Conservation (phyloP, 208 protist species). For the Wallacemonas collosoma region DNA sequence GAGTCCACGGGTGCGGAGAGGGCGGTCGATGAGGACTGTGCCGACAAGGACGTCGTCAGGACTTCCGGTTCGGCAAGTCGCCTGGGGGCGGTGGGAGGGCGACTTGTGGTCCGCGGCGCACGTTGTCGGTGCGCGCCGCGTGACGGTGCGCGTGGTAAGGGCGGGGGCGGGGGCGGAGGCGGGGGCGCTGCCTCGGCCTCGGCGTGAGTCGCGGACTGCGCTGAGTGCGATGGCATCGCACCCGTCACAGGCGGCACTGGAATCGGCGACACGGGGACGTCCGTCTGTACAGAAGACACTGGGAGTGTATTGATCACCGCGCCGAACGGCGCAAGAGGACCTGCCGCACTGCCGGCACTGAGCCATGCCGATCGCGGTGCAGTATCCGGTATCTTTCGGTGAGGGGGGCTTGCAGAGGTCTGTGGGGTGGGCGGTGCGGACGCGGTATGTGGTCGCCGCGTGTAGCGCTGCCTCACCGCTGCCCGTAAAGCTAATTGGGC, state of each 20-base stretch:
- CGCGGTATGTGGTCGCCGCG: neutral
- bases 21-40: too few species aligned
- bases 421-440: neutral
- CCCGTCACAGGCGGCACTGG: neutral
- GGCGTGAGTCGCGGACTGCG: neutral
- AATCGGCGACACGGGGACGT: too few species aligned
- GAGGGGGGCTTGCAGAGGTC: too few species aligned
- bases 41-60: too few species aligned
- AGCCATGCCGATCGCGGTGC: conserved; percentile 10
- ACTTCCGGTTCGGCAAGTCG: too few species aligned
- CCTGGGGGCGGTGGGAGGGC: too few species aligned
- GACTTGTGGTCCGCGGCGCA: too few species aligned
- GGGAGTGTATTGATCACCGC: too few species aligned
- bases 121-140: too few species aligned
- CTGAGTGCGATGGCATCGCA: neutral
- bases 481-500: neutral
- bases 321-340: neutral
- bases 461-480: neutral
- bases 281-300: too few species aligned
- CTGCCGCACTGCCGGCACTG: neutral
- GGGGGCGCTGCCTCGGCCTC: neutral
- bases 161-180: neutral
- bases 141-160: neutral
- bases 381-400: too few species aligned
- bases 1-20: too few species aligned